These are phyloP conservation scores for Hyphopichia wangnamkhiaoensis DNA, from an alignment of 1,139 yeast species.

Conservation along the genomic window DNA sequence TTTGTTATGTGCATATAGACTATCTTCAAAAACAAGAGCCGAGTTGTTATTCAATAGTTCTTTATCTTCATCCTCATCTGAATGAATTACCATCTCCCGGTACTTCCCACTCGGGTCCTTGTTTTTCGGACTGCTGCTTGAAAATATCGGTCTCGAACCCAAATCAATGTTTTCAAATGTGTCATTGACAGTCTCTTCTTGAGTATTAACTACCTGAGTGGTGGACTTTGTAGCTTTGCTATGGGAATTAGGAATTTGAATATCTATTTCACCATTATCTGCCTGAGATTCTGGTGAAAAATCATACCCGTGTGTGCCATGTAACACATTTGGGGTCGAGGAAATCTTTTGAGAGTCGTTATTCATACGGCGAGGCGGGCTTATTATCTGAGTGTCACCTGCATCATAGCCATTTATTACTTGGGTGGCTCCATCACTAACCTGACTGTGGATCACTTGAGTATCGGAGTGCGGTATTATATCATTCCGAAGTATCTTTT, in stretches of 20 bases:
- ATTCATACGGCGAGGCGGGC: no score
- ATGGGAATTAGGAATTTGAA: slow-evolving; percentile 5
- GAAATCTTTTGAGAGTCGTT: no score
- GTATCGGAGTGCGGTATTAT: no score
- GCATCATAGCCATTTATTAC: neutral
- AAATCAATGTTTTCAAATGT: slow-evolving; percentile 4
- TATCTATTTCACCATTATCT: slow-evolving; percentile 1
- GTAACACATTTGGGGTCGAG: neutral
- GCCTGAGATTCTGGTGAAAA: neutral
- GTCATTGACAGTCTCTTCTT: slow-evolving; percentile 11
- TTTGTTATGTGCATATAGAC: neutral
- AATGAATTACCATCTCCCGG: slow-evolving; percentile 14
- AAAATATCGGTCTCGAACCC: slow-evolving; percentile 8
- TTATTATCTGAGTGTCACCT: slow-evolving; percentile 1
- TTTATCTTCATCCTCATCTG: slow-evolving; percentile 18
- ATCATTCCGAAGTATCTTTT: slow-evolving; percentile 1
- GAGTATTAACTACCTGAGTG: slow-evolving; percentile 19
- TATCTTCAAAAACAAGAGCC: slow-evolving; percentile 3
- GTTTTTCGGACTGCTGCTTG: slow-evolving; percentile 10
- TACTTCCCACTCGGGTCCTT: slow-evolving; percentile 2
- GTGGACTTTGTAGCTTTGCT: slow-evolving; percentile 6
- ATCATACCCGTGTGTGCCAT: neutral
- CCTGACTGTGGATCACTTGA: neutral
- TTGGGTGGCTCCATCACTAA: neutral
- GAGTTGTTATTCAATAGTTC: slow-evolving; percentile 10